These are phyloP conservation scores for Pseudocercospora cruenta DNA, from an alignment of 2,329 filamentous ascomycete species.

Conservation along the genomic window DNA sequence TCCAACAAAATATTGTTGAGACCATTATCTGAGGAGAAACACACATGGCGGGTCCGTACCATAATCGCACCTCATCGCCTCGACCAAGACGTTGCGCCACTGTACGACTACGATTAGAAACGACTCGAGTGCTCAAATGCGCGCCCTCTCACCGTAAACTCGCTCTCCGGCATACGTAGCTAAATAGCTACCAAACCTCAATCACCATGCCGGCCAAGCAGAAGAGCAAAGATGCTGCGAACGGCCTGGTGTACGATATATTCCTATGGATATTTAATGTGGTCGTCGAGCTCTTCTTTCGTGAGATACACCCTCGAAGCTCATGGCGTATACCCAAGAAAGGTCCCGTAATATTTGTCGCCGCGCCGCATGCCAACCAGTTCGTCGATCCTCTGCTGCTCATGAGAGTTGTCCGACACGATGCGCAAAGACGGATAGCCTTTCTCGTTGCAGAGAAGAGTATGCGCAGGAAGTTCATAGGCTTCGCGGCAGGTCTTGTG, in stretches of 20 bases:
- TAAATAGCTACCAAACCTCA: neutral
- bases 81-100: neutral
- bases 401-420: slow-evolving; percentile 84
- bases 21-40: neutral
- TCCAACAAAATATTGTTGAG: neutral
- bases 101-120: neutral
- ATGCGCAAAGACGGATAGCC: slow-evolving; percentile 84
- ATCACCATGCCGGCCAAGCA: slow-evolving; percentile 11
- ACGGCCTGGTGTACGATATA: slow-evolving; percentile 63
- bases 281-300: slow-evolving; percentile 94
- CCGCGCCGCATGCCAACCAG: slow-evolving; percentile 96
- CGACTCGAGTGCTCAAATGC: neutral
- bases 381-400: slow-evolving; percentile 95
- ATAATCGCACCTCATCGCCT: neutral
- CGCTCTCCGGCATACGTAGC: neutral
- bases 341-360: slow-evolving; percentile 92
- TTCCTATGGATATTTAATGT: slow-evolving; percentile 79
- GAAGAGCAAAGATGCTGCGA: slow-evolving; percentile 32
- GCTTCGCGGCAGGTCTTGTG: slow-evolving; percentile 79
- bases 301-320: slow-evolving; percentile 91
- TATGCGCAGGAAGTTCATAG: slow-evolving; percentile 86
- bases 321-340: slow-evolving; percentile 91
- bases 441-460: slow-evolving; percentile 96
- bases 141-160: neutral
- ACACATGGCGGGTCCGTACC: neutral